Conservation (phyloP, 2,329 filamentous ascomycete genomes). For the Paecilomyces variotii region DNA sequence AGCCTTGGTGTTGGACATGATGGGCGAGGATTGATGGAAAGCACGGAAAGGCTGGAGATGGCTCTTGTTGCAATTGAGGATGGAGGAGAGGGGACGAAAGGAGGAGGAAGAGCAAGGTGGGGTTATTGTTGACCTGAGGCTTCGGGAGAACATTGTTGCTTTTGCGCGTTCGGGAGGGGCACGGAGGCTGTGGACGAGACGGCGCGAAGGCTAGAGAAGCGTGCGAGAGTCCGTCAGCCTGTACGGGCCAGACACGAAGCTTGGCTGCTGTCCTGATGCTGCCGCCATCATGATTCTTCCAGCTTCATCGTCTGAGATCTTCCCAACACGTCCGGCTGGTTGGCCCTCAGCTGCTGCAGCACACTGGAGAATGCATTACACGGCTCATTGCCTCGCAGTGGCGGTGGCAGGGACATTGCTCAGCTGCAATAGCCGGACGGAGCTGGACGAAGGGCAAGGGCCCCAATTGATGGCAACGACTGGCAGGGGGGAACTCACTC, state of each 20-base stretch:
- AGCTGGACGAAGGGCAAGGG: not conserved
- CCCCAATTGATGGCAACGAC: not conserved
- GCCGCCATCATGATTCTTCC: not conserved
- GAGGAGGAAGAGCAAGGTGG: conserved; percentile 34
- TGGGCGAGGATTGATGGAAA: conserved; percentile 59
- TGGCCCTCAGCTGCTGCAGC: not conserved
- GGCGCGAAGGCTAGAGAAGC: conserved; percentile 1
- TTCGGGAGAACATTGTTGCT: conserved; percentile 35
- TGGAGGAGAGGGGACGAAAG: conserved; percentile 26
- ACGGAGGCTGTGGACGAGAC: conserved; percentile 8
- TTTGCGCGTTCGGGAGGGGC: conserved; percentile 18
- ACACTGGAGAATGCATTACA: not conserved
- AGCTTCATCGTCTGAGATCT: not conserved
- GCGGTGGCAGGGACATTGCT: too few species aligned
- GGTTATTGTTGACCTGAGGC: conserved; percentile 33
- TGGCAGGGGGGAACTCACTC: not conserved
- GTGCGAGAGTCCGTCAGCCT: not conserved
- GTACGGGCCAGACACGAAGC: conserved; percentile 1
- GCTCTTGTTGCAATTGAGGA: conserved; percentile 27
- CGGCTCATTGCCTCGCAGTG: too few species aligned
- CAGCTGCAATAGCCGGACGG: not conserved
- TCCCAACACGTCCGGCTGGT: not conserved
- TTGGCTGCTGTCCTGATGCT: not conserved
- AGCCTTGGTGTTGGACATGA: conserved; percentile 64
- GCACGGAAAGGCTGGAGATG: conserved; percentile 30